A percentile compares a stretch with the other conserved stretches of the same genome.
Conservation (phyloP, 805 yeast species). For the Saturnispora mendoncae region DNA sequence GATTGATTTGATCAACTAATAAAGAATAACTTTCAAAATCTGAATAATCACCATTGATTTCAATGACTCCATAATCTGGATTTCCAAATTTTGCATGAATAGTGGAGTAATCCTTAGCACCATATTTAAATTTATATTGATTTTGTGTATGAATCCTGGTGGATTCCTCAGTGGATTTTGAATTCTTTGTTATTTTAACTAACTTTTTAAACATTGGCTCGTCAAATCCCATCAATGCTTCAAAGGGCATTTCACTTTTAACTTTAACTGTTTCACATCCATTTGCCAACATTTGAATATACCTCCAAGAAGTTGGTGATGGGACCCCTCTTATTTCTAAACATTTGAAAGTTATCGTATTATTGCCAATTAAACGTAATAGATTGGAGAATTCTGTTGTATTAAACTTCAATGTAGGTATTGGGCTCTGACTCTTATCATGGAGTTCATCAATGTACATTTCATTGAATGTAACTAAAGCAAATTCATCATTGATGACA, state of each 20-base stretch:
- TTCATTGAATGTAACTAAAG: constrained; percentile 1
- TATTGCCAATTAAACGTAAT: constrained; percentile 1
- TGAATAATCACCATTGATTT: constrained; percentile 3
- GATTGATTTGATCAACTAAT: not conserved
- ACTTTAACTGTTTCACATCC: constrained; percentile 8
- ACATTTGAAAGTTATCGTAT: constrained; percentile 2
- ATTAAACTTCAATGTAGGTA: constrained; percentile 2
- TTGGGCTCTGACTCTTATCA: constrained; percentile 5
- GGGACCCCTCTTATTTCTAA: constrained; percentile 5
- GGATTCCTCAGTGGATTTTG: not conserved
- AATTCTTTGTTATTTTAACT: not conserved
- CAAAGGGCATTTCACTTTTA: constrained; percentile 1
- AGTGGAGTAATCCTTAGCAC: constrained; percentile 1
- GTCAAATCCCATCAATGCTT: constrained; percentile 5
- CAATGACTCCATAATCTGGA: constrained; percentile 3
- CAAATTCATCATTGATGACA: constrained; percentile 1
- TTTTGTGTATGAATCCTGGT: not conserved
- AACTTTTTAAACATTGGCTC: constrained; percentile 9
- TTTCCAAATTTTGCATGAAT: not conserved
- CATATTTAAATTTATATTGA: not conserved
- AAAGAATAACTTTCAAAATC: not conserved
- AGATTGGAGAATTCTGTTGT: constrained; percentile 1
- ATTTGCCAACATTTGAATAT: constrained; percentile 6
- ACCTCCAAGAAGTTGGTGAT: constrained; percentile 5
- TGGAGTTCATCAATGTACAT: constrained; percentile 1